phyloP scores from a whole-genome alignment of 495 filamentous ascomycete species.

The Schizothecium vesticola region DNA sequence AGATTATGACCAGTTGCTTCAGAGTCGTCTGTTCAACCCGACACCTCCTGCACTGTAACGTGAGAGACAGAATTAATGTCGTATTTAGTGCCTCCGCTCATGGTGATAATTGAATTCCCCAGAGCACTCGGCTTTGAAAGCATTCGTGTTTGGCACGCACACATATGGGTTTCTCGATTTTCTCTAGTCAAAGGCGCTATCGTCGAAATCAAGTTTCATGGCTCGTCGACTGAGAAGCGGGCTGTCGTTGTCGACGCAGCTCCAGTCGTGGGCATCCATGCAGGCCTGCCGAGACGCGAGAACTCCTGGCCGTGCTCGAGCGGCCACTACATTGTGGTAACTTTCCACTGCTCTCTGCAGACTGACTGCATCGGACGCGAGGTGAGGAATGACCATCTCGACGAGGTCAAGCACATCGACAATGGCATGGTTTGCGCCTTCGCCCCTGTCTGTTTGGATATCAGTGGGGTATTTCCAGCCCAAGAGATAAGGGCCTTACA shows the following conservation, averaged over 20 bases:
- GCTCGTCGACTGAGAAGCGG: conserved; percentile 31
- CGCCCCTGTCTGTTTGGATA: conserved; percentile 33
- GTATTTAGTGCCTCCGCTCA: too few relatives aligned
- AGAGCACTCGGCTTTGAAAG: background rate
- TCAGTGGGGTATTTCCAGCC: background rate
- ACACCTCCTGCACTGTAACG: too few relatives aligned
- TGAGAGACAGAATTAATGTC: too few relatives aligned
- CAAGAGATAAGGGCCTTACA: conserved; percentile 41
- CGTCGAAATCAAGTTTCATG: conserved; percentile 28
- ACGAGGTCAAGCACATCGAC: conserved; percentile 33
- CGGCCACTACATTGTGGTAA: conserved; percentile 50
- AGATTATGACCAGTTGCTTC: too few relatives aligned
- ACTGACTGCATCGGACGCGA: background rate
- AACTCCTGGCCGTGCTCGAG: conserved; percentile 46
- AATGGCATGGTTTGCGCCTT: conserved; percentile 42
- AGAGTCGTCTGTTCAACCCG: too few relatives aligned
- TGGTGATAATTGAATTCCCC: background rate
- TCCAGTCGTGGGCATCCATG: conserved; percentile 57
- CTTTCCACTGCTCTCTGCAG: conserved; percentile 33
- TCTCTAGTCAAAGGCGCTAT: conserved; percentile 4
- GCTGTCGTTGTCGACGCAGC: conserved; percentile 27
- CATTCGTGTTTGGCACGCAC: background rate
- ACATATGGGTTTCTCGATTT: background rate
- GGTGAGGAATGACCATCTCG: conserved; percentile 16
- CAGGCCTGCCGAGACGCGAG: conserved; percentile 55